Evolutionary conservation across 345 rosid species (phyloP), one percentile per base, ranked within the genome.

Genomic region (Nasturtium officinale): DNA sequence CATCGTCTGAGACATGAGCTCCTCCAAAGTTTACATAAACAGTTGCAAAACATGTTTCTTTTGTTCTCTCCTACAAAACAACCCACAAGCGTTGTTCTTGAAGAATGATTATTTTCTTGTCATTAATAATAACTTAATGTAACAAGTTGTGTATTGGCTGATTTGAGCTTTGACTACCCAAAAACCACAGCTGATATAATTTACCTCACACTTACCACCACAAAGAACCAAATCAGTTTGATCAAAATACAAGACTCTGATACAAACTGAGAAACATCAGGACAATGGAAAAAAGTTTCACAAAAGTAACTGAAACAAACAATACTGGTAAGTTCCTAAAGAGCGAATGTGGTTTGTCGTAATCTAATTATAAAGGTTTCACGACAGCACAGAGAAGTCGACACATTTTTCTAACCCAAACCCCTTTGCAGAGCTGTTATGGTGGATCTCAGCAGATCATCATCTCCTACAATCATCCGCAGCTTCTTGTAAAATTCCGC

Each of bases 401-500:
- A 66, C 78, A 48, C 72, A 66, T 74, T 58, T 54, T 9, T 65
- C 45, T 56, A 65, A 21, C 51, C 23, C 51, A 55, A 21, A 60
- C 54, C 43, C 48, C 65, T 60, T 37, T 86, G 98, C 51, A 92
- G 88, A 77, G 85, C 79, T 43, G 80, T 78, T 67, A 90, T 85
- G 3, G 90, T 86, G 45, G 88, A 68, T 72, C 80, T 87, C 75
- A 92, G 80, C 67, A 92, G 52, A 57, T 33, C 67, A 84, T 92
- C 96, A 65, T 74, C 32, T 47, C 95, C 98, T 4, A 92, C 91
- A 58, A 79, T 70, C 74, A 78, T 25, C 61, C 95, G 80, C 85
- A 92, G 71, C 73, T 75, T 86, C 69, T 69, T 83, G 51, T 83
- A 82, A 60, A 90, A 90, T 11, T 84, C 90, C 30, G 55, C 81